phyloP scores from a whole-genome alignment of 352 stramenopile genomes.

The Phytopythium delawarense region DNA sequence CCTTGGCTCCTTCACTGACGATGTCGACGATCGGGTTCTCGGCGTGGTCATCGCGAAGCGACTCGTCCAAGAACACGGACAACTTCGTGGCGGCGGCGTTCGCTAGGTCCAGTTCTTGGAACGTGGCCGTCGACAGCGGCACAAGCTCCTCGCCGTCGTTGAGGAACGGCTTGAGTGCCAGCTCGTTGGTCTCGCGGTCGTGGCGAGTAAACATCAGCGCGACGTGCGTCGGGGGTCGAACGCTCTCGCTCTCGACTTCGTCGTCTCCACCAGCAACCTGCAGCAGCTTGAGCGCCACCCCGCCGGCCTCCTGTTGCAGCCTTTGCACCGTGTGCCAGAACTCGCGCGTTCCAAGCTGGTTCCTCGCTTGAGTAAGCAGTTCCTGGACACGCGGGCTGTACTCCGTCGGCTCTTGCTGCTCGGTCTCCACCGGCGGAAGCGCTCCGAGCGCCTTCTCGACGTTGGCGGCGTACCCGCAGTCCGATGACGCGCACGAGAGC shows the following conservation, averaged over 20 bases:
- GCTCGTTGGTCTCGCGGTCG: conserved; percentile 63
- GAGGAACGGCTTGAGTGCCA: conserved; percentile 70
- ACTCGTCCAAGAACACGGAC: conserved; percentile 70
- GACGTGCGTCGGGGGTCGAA: conserved; percentile 11
- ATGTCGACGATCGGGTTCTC: conserved; percentile 6
- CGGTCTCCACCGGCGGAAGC: conserved; percentile 11
- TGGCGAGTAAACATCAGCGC: conserved; percentile 55
- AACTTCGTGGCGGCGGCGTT: conserved; percentile 18
- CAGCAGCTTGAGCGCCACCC: conserved; percentile 32
- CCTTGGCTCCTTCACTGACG: conserved; percentile 12
- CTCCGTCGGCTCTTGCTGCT: not conserved
- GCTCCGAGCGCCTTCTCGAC: conserved; percentile 74
- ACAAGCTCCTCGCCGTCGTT: conserved; percentile 51
- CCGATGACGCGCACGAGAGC: conserved; percentile 48
- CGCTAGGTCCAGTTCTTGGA: conserved; percentile 18
- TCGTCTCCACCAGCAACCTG: conserved; percentile 22
- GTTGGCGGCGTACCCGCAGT: conserved; percentile 83
- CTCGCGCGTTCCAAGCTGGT: conserved; percentile 12
- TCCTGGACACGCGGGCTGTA: conserved; percentile 8
- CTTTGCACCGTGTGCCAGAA: conserved; percentile 33
- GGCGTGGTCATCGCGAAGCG: conserved; percentile 23
- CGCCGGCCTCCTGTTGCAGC: conserved; percentile 19
- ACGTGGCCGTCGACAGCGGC: conserved; percentile 17
- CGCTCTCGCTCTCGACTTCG: not conserved
- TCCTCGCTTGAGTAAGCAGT: conserved; percentile 20